A percentile compares a stretch with the other conserved stretches of the same genome.
Evolutionary conservation across 2,329 filamentous ascomycete species (phyloP).

Genomic region (Salinomyces thailandicus): DNA sequence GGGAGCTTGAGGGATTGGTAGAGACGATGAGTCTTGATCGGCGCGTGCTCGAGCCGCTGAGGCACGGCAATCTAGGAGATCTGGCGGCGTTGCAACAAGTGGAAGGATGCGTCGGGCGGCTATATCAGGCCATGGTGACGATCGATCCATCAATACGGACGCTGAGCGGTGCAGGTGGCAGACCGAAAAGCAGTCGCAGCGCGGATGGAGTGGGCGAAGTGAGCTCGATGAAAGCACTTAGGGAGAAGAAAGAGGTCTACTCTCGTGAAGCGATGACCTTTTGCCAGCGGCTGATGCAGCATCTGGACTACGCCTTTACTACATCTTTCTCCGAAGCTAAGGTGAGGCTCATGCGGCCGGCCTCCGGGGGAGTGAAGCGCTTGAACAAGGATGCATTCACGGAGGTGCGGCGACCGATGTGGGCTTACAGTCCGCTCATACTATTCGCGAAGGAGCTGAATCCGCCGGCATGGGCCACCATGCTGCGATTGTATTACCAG

Average conservation of each 20-base stretch:
- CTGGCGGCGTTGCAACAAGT: slow-evolving; percentile 62
- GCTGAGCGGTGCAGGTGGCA: slow-evolving; percentile 30
- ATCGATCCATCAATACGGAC: slow-evolving; percentile 71
- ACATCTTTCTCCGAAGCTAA: slow-evolving; percentile 52
- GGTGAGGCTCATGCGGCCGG: slow-evolving; percentile 22
- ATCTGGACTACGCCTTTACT: slow-evolving; percentile 73
- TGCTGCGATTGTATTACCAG: slow-evolving; percentile 71
- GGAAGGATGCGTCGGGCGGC: slow-evolving; percentile 62
- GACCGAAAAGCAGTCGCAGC: slow-evolving; percentile 2
- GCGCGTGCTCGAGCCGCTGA: slow-evolving; percentile 62
- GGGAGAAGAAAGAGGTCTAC: slow-evolving; percentile 90
- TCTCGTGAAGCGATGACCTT: slow-evolving; percentile 64
- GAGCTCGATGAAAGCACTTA: slow-evolving; percentile 81
- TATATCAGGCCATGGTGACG: slow-evolving; percentile 88
- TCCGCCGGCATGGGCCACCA: slow-evolving; percentile 64
- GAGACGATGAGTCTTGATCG: slow-evolving; percentile 81
- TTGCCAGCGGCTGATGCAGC: slow-evolving; percentile 66
- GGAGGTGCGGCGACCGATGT: slow-evolving; percentile 60
- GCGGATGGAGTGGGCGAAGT: slow-evolving; percentile 45
- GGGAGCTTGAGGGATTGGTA: slow-evolving; percentile 78
- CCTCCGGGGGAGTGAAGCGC: slow-evolving; percentile 35
- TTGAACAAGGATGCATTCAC: slow-evolving; percentile 61
- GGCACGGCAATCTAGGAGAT: slow-evolving; percentile 61
- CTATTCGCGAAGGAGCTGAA: slow-evolving; percentile 84
- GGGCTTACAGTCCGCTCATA: slow-evolving; percentile 79